Percentiles rank a stretch among this genome's conserved stretches.
phyloP scores from a whole-genome alignment of 2,329 filamentous ascomycete genomes.

The Penicillium italicum region DNA sequence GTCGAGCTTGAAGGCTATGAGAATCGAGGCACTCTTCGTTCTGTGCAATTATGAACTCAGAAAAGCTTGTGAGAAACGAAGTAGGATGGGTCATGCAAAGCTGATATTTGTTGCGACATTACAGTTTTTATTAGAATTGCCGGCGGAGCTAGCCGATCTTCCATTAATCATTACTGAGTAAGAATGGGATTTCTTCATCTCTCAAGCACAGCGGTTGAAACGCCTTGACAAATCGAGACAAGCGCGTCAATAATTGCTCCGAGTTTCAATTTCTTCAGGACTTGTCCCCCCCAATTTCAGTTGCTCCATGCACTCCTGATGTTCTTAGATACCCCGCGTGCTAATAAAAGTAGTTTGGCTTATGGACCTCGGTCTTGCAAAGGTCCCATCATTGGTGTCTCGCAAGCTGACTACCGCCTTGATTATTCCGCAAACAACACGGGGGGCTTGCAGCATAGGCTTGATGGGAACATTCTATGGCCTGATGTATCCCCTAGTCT shows the following conservation, averaged over 20 bases:
- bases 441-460: neutral
- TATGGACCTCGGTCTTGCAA: neutral
- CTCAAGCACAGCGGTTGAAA: neutral
- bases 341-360: neutral
- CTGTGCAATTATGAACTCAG: neutral
- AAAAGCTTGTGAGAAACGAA: neutral
- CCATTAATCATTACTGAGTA: neutral
- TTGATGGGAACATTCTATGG: neutral
- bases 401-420: slow-evolving; percentile 1
- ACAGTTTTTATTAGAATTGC: neutral
- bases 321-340: neutral
- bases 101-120: neutral
- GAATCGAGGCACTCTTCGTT: neutral
- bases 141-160: neutral
- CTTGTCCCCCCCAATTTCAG: neutral
- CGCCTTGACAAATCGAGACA: slow-evolving; percentile 7
- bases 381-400: neutral
- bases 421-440: slow-evolving; percentile 19
- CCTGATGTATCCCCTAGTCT: neutral
- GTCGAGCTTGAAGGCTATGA: neutral
- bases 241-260: neutral
- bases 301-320: neutral
- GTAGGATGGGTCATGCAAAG: neutral
- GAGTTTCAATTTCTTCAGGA: neutral
- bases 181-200: neutral